phyloP scores from a whole-genome alignment of 2,329 filamentous ascomycete species.

The Byssothecium circinans region DNA sequence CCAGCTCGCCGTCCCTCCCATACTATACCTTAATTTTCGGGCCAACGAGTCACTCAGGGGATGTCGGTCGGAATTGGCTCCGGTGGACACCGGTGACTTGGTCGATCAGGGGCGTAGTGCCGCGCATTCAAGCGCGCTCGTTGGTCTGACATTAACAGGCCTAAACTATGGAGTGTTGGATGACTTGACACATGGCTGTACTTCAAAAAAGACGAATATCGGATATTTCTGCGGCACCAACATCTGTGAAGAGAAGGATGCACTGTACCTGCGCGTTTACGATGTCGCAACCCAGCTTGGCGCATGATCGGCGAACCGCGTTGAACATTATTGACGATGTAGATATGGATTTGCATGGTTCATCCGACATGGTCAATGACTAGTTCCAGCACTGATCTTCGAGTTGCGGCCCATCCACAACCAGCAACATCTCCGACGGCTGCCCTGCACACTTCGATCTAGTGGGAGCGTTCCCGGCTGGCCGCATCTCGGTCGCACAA shows the following conservation, averaged over 20 bases:
- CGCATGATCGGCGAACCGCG: conserved; percentile 2
- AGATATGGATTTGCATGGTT: background rate
- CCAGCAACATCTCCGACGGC: background rate
- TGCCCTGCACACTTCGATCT: background rate
- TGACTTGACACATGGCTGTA: too few relatives aligned
- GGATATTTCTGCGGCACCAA: too few relatives aligned
- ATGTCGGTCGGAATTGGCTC: conserved; percentile 16
- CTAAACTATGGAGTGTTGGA: background rate
- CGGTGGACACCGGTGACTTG: conserved; percentile 28
- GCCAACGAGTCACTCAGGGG: conserved; percentile 16
- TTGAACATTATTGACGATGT: too few relatives aligned
- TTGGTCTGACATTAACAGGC: background rate
- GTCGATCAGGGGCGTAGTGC: conserved; percentile 2
- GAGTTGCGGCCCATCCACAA: background rate
- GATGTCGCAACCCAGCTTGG: background rate
- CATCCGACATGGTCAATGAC: background rate
- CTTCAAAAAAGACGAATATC: too few relatives aligned
- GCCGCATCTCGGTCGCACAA: background rate
- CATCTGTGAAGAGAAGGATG: background rate
- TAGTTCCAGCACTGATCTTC: background rate
- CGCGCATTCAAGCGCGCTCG: background rate
- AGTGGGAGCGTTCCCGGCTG: background rate
- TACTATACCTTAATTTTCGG: conserved; percentile 3
- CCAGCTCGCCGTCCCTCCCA: background rate
- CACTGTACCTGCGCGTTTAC: background rate